Conservation (phyloP, 129 eudicot genomes). For the Centaurea solstitialis region DNA sequence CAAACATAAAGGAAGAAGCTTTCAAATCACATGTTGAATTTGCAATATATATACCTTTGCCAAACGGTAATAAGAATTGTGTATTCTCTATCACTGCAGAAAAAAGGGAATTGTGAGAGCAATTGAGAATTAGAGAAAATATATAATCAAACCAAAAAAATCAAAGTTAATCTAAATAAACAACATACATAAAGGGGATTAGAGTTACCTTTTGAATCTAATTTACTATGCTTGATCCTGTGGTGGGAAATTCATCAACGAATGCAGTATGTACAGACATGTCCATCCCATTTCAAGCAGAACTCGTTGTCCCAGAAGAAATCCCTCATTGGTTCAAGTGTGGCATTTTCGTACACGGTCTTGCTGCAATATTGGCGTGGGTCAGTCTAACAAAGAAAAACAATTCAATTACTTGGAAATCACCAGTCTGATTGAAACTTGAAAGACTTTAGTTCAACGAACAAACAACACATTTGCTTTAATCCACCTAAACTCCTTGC, state of each 20-base stretch:
- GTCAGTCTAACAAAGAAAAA: slow-evolving; percentile 45
- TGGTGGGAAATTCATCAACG: slow-evolving; percentile 65
- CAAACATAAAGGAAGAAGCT: neutral
- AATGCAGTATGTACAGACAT: slow-evolving; percentile 62
- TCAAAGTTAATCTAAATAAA: too few species aligned
- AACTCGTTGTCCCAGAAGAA: slow-evolving; percentile 90
- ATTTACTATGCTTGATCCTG: slow-evolving; percentile 76
- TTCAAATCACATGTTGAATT: neutral
- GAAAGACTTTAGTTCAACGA: neutral
- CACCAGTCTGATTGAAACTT: too few species aligned
- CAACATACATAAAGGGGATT: neutral
- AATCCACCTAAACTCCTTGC: neutral
- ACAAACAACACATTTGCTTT: neutral
- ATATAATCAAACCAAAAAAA: neutral
- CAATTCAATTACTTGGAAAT: neutral
- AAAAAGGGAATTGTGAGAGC: slow-evolving; percentile 70
- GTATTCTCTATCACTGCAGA: slow-evolving; percentile 92
- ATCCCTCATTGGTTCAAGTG: slow-evolving; percentile 78
- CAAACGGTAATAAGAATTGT: slow-evolving; percentile 74
- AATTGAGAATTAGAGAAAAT: neutral
- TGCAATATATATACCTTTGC: slow-evolving; percentile 59
- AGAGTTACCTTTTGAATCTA: slow-evolving; percentile 70
- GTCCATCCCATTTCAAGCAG: slow-evolving; percentile 75
- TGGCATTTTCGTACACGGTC: slow-evolving; percentile 75
- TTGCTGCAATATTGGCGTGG: slow-evolving; percentile 85